Conservation (phyloP, 805 yeast species). For the Candida insectorum region DNA sequence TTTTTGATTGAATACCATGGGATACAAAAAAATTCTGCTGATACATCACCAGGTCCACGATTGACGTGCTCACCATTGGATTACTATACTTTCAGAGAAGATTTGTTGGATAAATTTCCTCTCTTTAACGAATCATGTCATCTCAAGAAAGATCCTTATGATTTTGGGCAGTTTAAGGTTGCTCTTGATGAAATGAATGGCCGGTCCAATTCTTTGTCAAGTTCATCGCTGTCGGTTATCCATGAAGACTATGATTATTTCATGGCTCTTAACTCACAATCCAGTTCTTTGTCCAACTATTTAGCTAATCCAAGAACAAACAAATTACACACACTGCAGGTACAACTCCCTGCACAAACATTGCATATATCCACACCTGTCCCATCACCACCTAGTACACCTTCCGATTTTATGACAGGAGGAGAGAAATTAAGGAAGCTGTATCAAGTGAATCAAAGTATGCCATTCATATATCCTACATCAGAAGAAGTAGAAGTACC, state of each 20-base stretch:
- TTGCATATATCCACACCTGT: conserved; percentile 83
- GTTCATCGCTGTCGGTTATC: conserved; percentile 16
- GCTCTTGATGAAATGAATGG: conserved; percentile 27
- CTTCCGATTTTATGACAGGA: conserved; percentile 44
- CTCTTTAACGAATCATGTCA: conserved; percentile 53
- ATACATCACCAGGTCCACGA: conserved; percentile 5
- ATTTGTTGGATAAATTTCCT: conserved; percentile 73
- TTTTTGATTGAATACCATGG: conserved; percentile 44
- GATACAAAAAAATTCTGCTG: conserved; percentile 15
- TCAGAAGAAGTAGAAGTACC: conserved; percentile 50
- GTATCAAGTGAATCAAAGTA: conserved; percentile 63
- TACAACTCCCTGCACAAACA: conserved; percentile 49
- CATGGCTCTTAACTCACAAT: conserved; percentile 39
- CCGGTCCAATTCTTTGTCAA: not conserved
- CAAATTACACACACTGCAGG: conserved; percentile 39
- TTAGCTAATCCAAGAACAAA: conserved; percentile 57
- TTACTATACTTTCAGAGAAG: conserved; percentile 75
- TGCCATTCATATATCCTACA: conserved; percentile 65
- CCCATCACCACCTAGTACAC: conserved; percentile 68
- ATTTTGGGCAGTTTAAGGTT: conserved; percentile 14
- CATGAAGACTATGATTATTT: conserved; percentile 26
- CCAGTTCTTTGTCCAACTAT: conserved; percentile 56
- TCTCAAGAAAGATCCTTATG: conserved; percentile 7
- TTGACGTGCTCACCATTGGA: conserved; percentile 76
- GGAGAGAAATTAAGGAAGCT: conserved; percentile 50